Base-by-base conservation (phyloP, 306 rosid species). In the Gillenia trifoliata region DNA sequence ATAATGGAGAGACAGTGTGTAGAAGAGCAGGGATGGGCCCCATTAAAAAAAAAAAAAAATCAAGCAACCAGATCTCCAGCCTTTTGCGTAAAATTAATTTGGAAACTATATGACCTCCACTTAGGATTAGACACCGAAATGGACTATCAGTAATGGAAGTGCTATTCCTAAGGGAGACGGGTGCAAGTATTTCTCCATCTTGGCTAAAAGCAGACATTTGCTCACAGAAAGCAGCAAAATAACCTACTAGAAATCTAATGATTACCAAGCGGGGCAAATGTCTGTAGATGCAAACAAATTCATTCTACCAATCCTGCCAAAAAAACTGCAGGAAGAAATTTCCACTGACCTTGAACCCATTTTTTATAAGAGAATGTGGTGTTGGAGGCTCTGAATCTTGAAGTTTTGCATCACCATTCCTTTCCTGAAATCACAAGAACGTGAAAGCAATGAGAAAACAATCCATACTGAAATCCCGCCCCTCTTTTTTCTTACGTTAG, bases 301-400 rank as follows among this genome's bases (percentile, higher is more conserved):
- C 8, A 41, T 59, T 15, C 11, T 15, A 23, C 63, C 59, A 72
- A 76, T 20, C 47, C 15, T 12, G 31, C 23, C 64, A 36, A 74
- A 80, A 7, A 54, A 65, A 60, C 45, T 67, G 75, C 64, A 65
- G 52, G 43, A n/a, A 69, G 69, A 50, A 83, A 68, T 70, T 72
- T 72, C n/a, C 23, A 83, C 88, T 65, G 65, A 95, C 99, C 99
- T 90, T 69, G 84, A 87, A 75, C 97, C 88, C 95, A 91, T 91
- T 86, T 89, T n/a, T 92, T 68, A 83, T 28, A 76, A 92, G 75
- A 76, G 96, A 83, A 85, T 86, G 96, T 55, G 99, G 98, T 75
- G 99, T 92, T 54, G 92, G 91, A 79, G 98, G 98, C 83, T 95
- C 99, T 38, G 96, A 90, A 65, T 90, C 97, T 64, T 78, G 96